Base-by-base conservation (phyloP, 202 grass and related monocot genomes). In the Hordeum pubiflorum region DNA sequence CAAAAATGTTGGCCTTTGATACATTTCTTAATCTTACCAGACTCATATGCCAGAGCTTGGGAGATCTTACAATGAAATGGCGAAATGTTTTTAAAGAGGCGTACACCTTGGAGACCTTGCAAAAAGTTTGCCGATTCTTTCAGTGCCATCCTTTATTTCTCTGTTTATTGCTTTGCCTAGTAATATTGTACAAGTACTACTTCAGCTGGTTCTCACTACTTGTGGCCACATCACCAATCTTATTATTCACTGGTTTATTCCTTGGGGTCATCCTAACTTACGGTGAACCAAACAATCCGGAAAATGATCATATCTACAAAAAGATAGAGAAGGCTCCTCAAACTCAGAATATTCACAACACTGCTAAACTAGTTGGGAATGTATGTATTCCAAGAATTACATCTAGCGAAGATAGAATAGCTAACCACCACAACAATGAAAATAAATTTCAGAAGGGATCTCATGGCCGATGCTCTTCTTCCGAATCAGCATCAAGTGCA, bases 241-340 rank as follows among this genome's bases (percentile, higher is more conserved):
- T 97, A 65, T 17, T 90, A 57, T 92, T 89, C 46, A 85, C 94
- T 27, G 84, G 86, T 13, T 23, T 94, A 40, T 87, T 97, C 21
- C 92, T 97, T 63, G 94, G 87, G 72, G 65, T 91, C 12, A 65
- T 97, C 62, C 73, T 92, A 11, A 54, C 77, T 76, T 86, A 86
- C 17, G 86, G 92, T 72, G 92, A 97, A 76, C 84, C 86, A 4
- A 94, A 92, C 63, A 58, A 80, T 63, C 84, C 77, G 2, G 76
- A 89, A 67, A 85, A 71, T 4, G 68, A 80, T 26, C 36, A 85
- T 62, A 29, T 81, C 46, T 72, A 80, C 77, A 84, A 84, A 81
- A 87, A 85, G 10, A 83, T 80, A 36, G 66, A 78, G 26, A 79
- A 55, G 67, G 31, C 59, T 87, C 20, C 59, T 87, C 13, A 15